Percentiles rank a stretch among this genome's conserved stretches.
phyloP scores from a whole-genome alignment of 345 rosid species.

The Carallia pectinifolia region DNA sequence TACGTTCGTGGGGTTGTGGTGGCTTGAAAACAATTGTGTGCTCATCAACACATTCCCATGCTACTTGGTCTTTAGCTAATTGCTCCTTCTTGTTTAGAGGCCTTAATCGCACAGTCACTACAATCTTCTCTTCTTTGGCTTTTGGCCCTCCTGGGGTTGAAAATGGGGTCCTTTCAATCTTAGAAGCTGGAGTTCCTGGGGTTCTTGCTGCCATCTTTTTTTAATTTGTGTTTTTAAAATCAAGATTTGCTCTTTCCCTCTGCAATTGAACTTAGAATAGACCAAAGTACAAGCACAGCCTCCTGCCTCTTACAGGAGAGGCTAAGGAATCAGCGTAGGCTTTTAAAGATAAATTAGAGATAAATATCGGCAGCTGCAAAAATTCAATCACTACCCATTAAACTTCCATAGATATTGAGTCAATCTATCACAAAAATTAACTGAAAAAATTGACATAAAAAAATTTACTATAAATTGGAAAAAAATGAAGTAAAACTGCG shows the following conservation, averaged over 20 bases:
- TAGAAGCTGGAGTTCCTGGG: slow-evolving; percentile 83
- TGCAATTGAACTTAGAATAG: neutral
- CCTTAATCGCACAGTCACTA: slow-evolving; percentile 89
- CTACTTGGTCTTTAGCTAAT: slow-evolving; percentile 79
- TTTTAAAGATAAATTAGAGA: neutral
- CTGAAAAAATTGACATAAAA: neutral
- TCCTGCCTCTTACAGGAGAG: slow-evolving; percentile 9
- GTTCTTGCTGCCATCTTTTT: slow-evolving; percentile 49
- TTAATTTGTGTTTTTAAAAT: neutral
- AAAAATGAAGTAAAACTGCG: neutral
- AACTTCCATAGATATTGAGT: neutral
- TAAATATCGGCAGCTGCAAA: slow-evolving; percentile 9
- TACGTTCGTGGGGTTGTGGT: slow-evolving; percentile 71
- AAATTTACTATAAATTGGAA: neutral
- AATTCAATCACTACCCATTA: slow-evolving; percentile 4
- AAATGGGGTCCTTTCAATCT: slow-evolving; percentile 72
- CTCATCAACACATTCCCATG: slow-evolving; percentile 95
- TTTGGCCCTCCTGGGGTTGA: slow-evolving; percentile 38
- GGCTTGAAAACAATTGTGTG: slow-evolving; percentile 72
- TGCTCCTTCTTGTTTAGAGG: slow-evolving; percentile 89
- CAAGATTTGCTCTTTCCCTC: neutral
- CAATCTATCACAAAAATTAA: neutral
- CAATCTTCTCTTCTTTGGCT: slow-evolving; percentile 90
- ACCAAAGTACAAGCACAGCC: slow-evolving; percentile 1
- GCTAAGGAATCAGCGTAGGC: neutral